These are phyloP conservation scores for Xylariaceae sp. DNA, from an alignment of 2,329 filamentous ascomycete genomes.

Conservation along the genomic window DNA sequence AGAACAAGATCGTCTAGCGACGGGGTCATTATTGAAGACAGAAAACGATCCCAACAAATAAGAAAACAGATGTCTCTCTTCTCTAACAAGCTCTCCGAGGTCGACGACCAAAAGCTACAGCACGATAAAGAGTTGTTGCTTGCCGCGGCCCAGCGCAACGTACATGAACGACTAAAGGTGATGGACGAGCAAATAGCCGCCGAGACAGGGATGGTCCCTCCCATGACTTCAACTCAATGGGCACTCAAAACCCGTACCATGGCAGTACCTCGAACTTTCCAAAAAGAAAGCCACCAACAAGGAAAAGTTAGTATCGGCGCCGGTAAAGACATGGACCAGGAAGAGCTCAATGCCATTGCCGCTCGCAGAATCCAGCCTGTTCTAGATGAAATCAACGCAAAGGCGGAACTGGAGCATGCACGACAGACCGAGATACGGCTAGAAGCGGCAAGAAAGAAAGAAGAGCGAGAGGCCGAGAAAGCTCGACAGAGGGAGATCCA, in stretches of 20 bases:
- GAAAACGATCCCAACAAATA: conserved; percentile 66
- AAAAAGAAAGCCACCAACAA: conserved; percentile 52
- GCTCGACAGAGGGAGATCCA: conserved; percentile 50
- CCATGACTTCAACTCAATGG: conserved; percentile 69
- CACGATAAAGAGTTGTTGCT: conserved; percentile 72
- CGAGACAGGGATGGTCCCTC: conserved; percentile 69
- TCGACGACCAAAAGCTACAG: conserved; percentile 69
- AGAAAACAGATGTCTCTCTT: conserved; percentile 76
- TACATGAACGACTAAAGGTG: conserved; percentile 69
- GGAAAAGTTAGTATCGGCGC: conserved; percentile 68
- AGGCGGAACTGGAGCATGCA: conserved; percentile 67
- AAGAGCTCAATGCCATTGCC: conserved; percentile 76
- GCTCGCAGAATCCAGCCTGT: conserved; percentile 74
- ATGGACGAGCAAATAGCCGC: conserved; percentile 79
- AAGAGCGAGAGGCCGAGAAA: conserved; percentile 50
- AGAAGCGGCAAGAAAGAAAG: conserved; percentile 62
- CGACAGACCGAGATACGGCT: conserved; percentile 58
- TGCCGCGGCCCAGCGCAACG: conserved; percentile 77
- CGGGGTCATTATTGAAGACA: conserved; percentile 58
- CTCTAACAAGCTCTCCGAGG: conserved; percentile 60
- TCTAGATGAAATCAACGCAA: conserved; percentile 77
- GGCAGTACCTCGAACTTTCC: conserved; percentile 61
- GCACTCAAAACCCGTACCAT: conserved; percentile 69
- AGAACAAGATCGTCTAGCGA: conserved; percentile 66
- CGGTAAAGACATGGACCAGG: conserved; percentile 72